phyloP scores from a whole-genome alignment of 1,284 basidiomycete genomes.

The Entoloma clypeatum region DNA sequence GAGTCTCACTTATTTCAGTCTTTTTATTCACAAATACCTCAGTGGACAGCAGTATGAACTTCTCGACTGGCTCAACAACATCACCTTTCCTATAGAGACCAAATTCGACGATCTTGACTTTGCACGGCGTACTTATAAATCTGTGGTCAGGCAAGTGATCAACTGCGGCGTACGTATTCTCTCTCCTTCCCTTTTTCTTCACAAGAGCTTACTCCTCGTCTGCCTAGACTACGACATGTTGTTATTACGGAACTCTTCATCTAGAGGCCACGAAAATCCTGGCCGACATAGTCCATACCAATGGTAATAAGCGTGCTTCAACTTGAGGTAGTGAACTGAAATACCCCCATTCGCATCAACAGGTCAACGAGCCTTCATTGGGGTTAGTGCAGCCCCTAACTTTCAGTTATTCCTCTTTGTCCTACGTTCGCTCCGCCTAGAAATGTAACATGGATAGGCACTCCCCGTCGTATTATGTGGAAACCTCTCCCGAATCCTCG shows the following conservation, averaged over 20 bases:
- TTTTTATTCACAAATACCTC: slow-evolving; percentile 10
- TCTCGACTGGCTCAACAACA: slow-evolving; percentile 85
- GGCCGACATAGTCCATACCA: slow-evolving; percentile 68
- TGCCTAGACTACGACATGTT: slow-evolving; percentile 88
- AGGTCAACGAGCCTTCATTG: slow-evolving; percentile 72
- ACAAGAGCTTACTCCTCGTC: not conserved
- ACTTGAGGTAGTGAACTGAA: not conserved
- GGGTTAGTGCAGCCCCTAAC: slow-evolving; percentile 20
- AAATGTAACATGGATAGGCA: slow-evolving; percentile 96
- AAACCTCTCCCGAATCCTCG: slow-evolving; percentile 57
- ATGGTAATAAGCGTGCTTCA: slow-evolving; percentile 39
- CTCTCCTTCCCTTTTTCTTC: not conserved
- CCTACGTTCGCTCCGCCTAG: slow-evolving; percentile 33
- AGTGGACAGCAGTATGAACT: slow-evolving; percentile 81
- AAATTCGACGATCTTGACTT: slow-evolving; percentile 73
- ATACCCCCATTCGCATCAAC: slow-evolving; percentile 8
- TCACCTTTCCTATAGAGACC: slow-evolving; percentile 91
- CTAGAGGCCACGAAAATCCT: slow-evolving; percentile 78
- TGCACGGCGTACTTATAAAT: slow-evolving; percentile 67
- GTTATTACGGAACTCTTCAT: slow-evolving; percentile 89
- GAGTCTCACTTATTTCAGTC: slow-evolving; percentile 5
- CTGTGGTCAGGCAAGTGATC: slow-evolving; percentile 74
- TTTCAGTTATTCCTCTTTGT: not conserved
- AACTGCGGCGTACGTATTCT: slow-evolving; percentile 64
- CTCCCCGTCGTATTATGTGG: slow-evolving; percentile 69